A percentile compares a stretch with the other conserved stretches of the same genome.
These are phyloP conservation scores for Rhizophora apiculata DNA, from an alignment of 345 rosid genomes.

Conservation along the genomic window DNA sequence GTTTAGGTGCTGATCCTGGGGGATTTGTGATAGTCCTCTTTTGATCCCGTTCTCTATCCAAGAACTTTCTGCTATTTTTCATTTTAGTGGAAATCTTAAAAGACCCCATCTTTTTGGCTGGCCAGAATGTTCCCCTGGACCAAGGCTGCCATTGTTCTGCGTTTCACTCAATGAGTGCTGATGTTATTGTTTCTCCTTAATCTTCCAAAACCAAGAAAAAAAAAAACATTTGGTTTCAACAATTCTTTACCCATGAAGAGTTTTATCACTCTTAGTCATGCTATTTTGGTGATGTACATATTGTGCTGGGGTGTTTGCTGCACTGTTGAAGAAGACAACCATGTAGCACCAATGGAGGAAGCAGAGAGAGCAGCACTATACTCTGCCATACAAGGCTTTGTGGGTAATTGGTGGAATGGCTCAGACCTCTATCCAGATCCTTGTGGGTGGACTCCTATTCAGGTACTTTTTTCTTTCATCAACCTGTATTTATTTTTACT, in stretches of 20 bases:
- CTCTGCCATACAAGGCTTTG: conserved; percentile 76
- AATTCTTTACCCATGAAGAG: conserved; percentile 15
- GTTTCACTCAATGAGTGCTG: background rate
- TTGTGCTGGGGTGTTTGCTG: conserved; percentile 36
- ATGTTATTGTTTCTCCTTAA: too few relatives aligned
- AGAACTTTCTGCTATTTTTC: background rate
- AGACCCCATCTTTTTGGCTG: background rate
- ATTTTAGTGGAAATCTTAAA: conserved; percentile 1
- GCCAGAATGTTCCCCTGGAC: background rate
- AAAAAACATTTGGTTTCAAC: background rate
- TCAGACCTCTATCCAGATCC: conserved; percentile 92
- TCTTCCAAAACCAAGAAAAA: background rate
- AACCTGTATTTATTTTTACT: background rate
- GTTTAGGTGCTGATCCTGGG: background rate
- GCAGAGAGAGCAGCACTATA: conserved; percentile 69
- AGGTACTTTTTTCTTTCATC: conserved; percentile 36
- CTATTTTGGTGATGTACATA: conserved; percentile 34
- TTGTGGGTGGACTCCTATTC: conserved; percentile 97
- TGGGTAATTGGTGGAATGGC: conserved; percentile 87
- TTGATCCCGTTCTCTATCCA: conserved; percentile 12
- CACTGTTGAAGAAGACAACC: conserved; percentile 40
- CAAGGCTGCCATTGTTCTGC: background rate
- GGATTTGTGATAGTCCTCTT: conserved; percentile 2
- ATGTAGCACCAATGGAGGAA: conserved; percentile 67
- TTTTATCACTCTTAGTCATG: conserved; percentile 2